Evolutionary conservation across 768 basidiomycete genomes (phyloP).

Genomic region (Lepiota subincarnata): DNA sequence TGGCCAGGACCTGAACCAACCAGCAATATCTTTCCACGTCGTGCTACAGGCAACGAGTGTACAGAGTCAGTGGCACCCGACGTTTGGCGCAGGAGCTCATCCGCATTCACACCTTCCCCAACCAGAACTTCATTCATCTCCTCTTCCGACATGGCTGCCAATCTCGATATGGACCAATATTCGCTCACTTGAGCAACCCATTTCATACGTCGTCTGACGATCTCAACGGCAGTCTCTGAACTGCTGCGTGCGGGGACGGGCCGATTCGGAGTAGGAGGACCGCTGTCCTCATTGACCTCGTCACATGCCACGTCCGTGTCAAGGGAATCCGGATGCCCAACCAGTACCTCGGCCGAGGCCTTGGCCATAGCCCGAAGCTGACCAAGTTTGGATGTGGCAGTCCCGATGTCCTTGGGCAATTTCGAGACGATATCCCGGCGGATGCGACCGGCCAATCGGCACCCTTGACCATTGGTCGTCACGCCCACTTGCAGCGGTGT

Average conservation of each 20-base stretch:
- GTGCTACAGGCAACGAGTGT: slow-evolving; percentile 31
- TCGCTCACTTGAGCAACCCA: slow-evolving; percentile 97
- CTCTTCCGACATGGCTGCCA: slow-evolving; percentile 60
- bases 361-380: slow-evolving; percentile 57
- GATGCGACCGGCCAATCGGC: slow-evolving; percentile 75
- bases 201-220: slow-evolving; percentile 66
- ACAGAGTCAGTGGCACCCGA: slow-evolving; percentile 18
- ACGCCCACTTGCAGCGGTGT: slow-evolving; percentile 72
- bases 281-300: slow-evolving; percentile 51
- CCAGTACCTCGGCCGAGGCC: slow-evolving; percentile 18
- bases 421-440: slow-evolving; percentile 76
- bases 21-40: slow-evolving; percentile 74
- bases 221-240: slow-evolving; percentile 40
- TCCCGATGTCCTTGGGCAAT: slow-evolving; percentile 69
- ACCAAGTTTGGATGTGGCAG: slow-evolving; percentile 72
- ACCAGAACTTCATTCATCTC: slow-evolving; percentile 69
- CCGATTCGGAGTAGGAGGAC: slow-evolving; percentile 58
- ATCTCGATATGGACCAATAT: slow-evolving; percentile 83
- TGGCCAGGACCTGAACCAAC: slow-evolving; percentile 96
- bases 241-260: slow-evolving; percentile 53
- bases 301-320: slow-evolving; percentile 29
- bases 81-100: slow-evolving; percentile 12
- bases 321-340: slow-evolving; percentile 11
- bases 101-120: slow-evolving; percentile 24
- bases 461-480: slow-evolving; percentile 90